These are phyloP conservation scores for Protea cynaroides DNA, from an alignment of 164 flowering plant genomes.

Conservation along the genomic window DNA sequence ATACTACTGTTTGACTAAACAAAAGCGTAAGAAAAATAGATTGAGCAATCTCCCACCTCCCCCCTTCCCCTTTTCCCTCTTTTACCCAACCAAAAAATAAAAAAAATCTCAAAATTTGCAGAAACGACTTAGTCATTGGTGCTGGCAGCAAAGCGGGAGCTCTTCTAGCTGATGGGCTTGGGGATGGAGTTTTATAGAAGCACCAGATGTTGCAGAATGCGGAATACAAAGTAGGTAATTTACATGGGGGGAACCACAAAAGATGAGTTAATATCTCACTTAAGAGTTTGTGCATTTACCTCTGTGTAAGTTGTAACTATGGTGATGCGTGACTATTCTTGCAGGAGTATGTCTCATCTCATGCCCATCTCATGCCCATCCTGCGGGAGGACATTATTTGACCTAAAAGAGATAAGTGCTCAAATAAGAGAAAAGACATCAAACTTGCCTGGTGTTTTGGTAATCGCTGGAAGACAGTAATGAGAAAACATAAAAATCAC, in stretches of 20 bases:
- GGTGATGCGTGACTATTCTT: conserved; percentile 12
- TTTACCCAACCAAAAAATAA: no score
- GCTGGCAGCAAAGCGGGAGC: conserved; percentile 90
- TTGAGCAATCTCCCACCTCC: no score
- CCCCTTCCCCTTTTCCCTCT: no score
- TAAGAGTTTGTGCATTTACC: background rate
- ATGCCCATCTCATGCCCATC: conserved; percentile 99
- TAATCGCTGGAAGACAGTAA: conserved; percentile 22
- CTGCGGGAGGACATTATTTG: conserved; percentile 95
- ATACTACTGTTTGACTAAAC: no score
- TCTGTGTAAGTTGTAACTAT: conserved; percentile 1
- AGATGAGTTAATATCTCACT: background rate
- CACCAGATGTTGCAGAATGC: conserved; percentile 96
- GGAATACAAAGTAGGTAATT: conserved; percentile 75
- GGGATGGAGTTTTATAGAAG: conserved; percentile 90
- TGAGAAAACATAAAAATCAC: background rate
- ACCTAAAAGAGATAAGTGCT: conserved; percentile 95
- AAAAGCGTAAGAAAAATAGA: no score
- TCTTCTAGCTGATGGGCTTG: conserved; percentile 94
- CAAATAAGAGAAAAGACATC: conserved; percentile 90
- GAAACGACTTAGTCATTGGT: conserved; percentile 89
- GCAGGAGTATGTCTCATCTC: conserved; percentile 97
- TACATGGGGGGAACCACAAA: background rate
- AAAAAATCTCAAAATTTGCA: conserved; percentile 16
- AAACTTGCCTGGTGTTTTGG: conserved; percentile 97